Conservation (phyloP, 176 grass and related monocot species). For the Oryza punctata region DNA sequence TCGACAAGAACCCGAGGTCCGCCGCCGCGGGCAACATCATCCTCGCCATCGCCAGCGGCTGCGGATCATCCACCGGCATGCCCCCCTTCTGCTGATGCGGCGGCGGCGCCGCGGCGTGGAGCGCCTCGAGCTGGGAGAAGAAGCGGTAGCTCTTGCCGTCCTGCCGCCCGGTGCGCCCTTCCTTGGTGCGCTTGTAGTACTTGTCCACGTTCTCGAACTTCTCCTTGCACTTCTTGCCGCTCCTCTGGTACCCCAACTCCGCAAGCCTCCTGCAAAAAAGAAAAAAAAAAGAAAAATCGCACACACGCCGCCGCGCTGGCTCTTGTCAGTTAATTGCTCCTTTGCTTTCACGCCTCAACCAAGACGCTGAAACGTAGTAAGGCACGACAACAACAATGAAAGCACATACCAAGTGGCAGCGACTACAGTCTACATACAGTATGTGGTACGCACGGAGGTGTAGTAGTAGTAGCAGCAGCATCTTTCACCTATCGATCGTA, state of each 20-base stretch:
- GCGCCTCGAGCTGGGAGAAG: constrained; percentile 74
- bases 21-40: background rate
- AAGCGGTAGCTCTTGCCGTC: constrained; percentile 98
- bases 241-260: constrained; percentile 82
- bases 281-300: background rate
- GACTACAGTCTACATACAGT: background rate
- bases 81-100: background rate
- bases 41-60: constrained; percentile 18
- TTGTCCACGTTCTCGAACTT: constrained; percentile 99
- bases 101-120: constrained; percentile 46
- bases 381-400: constrained; percentile 13
- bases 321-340: background rate
- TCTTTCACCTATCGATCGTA: constrained; percentile 19
- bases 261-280: constrained; percentile 68
- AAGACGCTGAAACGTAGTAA: background rate
- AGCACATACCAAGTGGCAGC: background rate
- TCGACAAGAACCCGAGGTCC: constrained; percentile 62
- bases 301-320: constrained; percentile 16
- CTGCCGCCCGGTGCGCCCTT: constrained; percentile 72
- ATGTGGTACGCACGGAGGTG: background rate
- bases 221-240: constrained; percentile 93
- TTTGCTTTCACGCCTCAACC: constrained; percentile 47
- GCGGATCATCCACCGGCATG: constrained; percentile 2
- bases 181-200: constrained; percentile 99
- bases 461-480: background rate